Base-by-base conservation (phyloP, 148 eudicot species). In the Pouteria glomerata region DNA sequence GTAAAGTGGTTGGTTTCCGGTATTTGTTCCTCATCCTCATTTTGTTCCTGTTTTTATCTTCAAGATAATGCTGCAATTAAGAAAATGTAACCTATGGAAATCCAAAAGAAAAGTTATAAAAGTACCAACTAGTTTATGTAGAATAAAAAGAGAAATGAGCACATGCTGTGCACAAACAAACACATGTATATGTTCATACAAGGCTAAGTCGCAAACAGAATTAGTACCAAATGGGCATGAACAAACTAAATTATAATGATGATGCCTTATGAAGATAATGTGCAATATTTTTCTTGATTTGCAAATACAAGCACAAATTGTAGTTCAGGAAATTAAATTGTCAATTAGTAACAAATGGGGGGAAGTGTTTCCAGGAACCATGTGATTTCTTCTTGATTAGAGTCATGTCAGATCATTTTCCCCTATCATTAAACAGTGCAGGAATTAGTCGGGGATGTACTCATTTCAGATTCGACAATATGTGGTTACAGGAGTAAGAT, bases 1-100 rank as follows among this genome's bases (percentile, higher is more conserved):
- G 89, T 85, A 90, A 85, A 85, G 84, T 77, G 78, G 88, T 89
- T 87, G 96, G 82, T 86, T 92, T 95, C 84, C 84, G 74, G 85
- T 88, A 85, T 87, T 88, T 95, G 94, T 86, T 92, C 90, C 85
- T 92, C 85, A 85, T 83, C 90, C 82, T 82, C 89, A 86, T 86
- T 82, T 76, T 83, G 79, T 78, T 82, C 77, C 79, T 79, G 72
- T 69, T 81, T 87, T 76, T 77, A 85, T 77, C 88, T 85, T 82
- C 87, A 83, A 74, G 82, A 79, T 51, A 82, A 77, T 76, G 86
- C 86, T 76, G 90, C 83, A 81, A 68, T 80, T 82, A 82, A 80
- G 82, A 80, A 83, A 77, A 85, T 82, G 80, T 84, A 84, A 84
- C 92, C 89, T 84, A 81, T 80, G 89, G 79, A 88, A 75, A 82